Evolutionary conservation across 768 basidiomycete species (phyloP), one percentile per base, ranked within the genome.

Genomic region (Kwoniella sp.): DNA sequence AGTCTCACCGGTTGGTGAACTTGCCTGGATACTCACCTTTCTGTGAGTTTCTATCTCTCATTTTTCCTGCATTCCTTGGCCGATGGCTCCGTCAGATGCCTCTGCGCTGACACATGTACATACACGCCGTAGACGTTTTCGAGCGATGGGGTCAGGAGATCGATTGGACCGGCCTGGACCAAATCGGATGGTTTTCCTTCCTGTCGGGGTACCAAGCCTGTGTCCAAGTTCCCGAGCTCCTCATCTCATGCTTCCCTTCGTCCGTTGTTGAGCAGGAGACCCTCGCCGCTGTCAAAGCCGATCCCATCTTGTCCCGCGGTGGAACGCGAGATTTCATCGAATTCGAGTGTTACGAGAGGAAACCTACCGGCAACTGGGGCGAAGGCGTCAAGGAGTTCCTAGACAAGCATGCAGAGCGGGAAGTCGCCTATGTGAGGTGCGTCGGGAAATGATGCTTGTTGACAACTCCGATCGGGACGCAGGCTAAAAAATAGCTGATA

Each of bases 1-100:
- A 61, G 37, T 59, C 56, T 1, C 30, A 68, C 30, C 50, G 38
- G 47, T 15, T 58, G 20, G 38, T 68, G 15, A 59, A 63, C 12
- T 23, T 68, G 22, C 55, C 66, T 9, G 66, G 66, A n/a, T 63
- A 63, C 51, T n/a, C 48, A 5, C 61, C 66, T 9, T 68, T 68
- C 66, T 31, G 66, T 68, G 26, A 63, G 66, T 57, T 1, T 25
- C 8, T 4, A 38, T 8, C 23, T 52, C n/a, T 45, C 41, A 8
- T 26, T n/a, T n/a, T 8, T 51, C n/a, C n/a, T n/a, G n/a, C n/a
- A n/a, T n/a, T n/a, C n/a, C n/a, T n/a, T n/a, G n/a, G n/a, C n/a
- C n/a, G 57, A 22, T 58, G 41, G n/a, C 25, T 55, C 54, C 51
- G 17, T 11, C 61, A 13, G 61, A 20, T 11, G n/a, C 41, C 41